Conservation (phyloP, 2,329 filamentous ascomycete species). For the Epichloe gansuensis region DNA sequence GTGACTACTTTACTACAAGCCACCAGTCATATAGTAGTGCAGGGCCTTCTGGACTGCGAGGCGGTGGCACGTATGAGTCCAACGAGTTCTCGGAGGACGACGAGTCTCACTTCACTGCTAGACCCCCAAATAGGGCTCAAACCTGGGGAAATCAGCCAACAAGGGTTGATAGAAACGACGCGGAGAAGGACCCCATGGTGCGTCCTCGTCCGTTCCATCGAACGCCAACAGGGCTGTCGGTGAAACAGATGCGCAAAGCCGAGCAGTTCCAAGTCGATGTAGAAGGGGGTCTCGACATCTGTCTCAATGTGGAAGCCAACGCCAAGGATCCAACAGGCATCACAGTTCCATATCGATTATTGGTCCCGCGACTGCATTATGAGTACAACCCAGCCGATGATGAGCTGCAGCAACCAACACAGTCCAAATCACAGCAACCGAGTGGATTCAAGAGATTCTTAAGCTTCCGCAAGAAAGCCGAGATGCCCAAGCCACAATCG, state of each 20-base stretch:
- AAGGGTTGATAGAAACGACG: slow-evolving; percentile 11
- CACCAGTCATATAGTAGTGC: slow-evolving; percentile 12
- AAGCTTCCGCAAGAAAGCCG: slow-evolving; percentile 28
- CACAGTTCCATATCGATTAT: slow-evolving; percentile 73
- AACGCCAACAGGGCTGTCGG: slow-evolving; percentile 54
- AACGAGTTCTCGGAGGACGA: slow-evolving; percentile 41
- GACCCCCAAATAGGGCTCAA: slow-evolving; percentile 19
- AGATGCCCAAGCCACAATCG: slow-evolving; percentile 7
- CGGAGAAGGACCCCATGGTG: slow-evolving; percentile 8
- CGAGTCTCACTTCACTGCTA: slow-evolving; percentile 42
- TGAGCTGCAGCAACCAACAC: slow-evolving; percentile 11
- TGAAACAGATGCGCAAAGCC: slow-evolving; percentile 44
- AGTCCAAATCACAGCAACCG: slow-evolving; percentile 16
- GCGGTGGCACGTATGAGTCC: slow-evolving; percentile 27
- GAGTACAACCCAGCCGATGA: slow-evolving; percentile 33
- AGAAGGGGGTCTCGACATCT: slow-evolving; percentile 73
- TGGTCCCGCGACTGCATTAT: slow-evolving; percentile 67
- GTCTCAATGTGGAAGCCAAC: slow-evolving; percentile 79
- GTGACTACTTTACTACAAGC: slow-evolving; percentile 14
- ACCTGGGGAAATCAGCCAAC: slow-evolving; percentile 16
- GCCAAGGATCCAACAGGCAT: slow-evolving; percentile 75
- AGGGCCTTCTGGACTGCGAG: slow-evolving; percentile 22
- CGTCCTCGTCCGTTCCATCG: slow-evolving; percentile 43
- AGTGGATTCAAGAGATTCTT: slow-evolving; percentile 32
- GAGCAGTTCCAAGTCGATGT: slow-evolving; percentile 55